Evolutionary conservation across 2,329 filamentous ascomycete species (phyloP), one percentile per base, ranked within the genome.

Genomic region (Trematosphaeria pertusa): DNA sequence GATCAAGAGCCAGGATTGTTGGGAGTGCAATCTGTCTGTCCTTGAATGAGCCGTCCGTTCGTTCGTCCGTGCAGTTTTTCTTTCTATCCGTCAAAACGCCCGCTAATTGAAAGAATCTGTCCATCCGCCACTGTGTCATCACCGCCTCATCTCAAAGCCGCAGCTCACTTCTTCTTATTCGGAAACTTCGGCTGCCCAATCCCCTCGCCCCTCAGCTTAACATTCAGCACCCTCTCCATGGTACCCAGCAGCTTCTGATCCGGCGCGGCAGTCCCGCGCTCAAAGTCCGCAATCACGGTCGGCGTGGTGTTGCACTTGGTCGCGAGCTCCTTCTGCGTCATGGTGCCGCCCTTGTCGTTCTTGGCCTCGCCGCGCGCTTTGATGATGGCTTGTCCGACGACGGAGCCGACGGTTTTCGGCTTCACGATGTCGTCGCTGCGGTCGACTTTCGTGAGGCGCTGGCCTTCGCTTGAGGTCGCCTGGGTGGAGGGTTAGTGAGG

Each of bases 391-490:
- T 89, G 85, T 65, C 89, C 91, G 57, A 97, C 90, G 46, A 83
- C 81, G 67, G 82, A 81, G 71, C 91, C 91, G 48, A 74, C 81
- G 36, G 91, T 95, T 79, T 96, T 96, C 69, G 91, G 92, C 80
- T 96, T 96, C 77, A 97, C 87, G 77, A 97, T 96, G 73, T 97
- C 94, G 80, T 97, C 92, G 72, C 86, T 87, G 62, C 93, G 92
- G 81, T 97, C 94, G 74, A 99, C 92, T 81, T 97, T 97, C 61
- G 94, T 97, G 58, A 97, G 82, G 71, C 90, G 92, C 78, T 99
- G 94, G 63, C 94, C 94, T 77, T 97, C 93, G 37, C 52, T 49
- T 43, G 70, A 81, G 52, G 76, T 78, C 21, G 50, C 54, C 61
- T 64, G 34, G n/a, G 19, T 9, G n/a, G 8, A 36, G n/a, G 20